A percentile compares a stretch with the other conserved stretches of the same genome.
Conservation (phyloP, 1,139 yeast genomes). For the Schwanniomyces etchellsii region DNA sequence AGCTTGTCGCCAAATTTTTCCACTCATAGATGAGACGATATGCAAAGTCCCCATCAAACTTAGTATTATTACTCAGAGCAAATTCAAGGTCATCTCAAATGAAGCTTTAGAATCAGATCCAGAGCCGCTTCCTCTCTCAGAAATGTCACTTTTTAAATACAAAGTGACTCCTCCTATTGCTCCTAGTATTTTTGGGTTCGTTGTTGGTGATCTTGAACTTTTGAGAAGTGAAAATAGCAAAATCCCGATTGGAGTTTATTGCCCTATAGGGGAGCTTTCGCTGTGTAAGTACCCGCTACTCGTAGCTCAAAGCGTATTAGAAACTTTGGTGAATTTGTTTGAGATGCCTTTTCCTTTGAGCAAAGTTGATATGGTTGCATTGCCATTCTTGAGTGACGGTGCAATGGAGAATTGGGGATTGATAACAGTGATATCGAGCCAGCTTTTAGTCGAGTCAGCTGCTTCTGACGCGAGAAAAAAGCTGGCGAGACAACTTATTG, state of each 20-base stretch:
- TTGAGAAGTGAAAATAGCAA: slow-evolving; percentile 26
- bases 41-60: slow-evolving; percentile 48
- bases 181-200: slow-evolving; percentile 60
- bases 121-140: slow-evolving; percentile 14
- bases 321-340: slow-evolving; percentile 38
- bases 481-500: slow-evolving; percentile 48
- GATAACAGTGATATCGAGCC: slow-evolving; percentile 52
- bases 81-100: slow-evolving; percentile 48
- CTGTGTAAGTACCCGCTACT: slow-evolving; percentile 42
- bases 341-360: slow-evolving; percentile 46
- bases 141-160: slow-evolving; percentile 33
- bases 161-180: slow-evolving; percentile 52
- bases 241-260: slow-evolving; percentile 47
- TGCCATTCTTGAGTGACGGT: slow-evolving; percentile 68
- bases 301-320: slow-evolving; percentile 44
- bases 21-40: slow-evolving; percentile 60
- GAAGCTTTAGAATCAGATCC: slow-evolving; percentile 24
- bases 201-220: slow-evolving; percentile 57
- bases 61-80: slow-evolving; percentile 36
- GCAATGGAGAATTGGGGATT: slow-evolving; percentile 80
- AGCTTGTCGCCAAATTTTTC: slow-evolving; percentile 56
- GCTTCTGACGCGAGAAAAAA: slow-evolving; percentile 12
- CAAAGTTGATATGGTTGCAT: slow-evolving; percentile 59
- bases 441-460: slow-evolving; percentile 36
- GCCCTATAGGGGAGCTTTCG: slow-evolving; percentile 48